Base-by-base conservation (phyloP, 805 yeast species). In the Ogataea nonfermentans region DNA sequence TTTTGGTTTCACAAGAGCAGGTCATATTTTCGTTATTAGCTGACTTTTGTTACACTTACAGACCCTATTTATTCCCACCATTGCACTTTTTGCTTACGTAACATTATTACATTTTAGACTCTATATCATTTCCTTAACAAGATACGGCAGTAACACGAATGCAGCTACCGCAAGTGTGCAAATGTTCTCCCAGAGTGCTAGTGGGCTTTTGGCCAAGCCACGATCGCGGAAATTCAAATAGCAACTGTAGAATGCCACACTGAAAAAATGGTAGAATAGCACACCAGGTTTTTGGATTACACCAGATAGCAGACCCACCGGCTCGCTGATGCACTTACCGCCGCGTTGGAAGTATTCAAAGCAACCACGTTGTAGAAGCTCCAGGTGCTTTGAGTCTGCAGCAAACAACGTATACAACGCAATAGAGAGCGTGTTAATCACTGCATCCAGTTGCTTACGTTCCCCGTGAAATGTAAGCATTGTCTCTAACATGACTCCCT, bases 381-480 rank as follows among this genome's bases (percentile, higher is more conserved):
- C 65, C 49, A 93, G 71, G 43, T 84, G 71, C 20, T 66, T 65
- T 40, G 71, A 73, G 49, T 87, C 86, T 12, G 97, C 99, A 4
- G 96, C 95, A 64, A 93, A 93, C 41, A 93, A 69, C 2, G 91
- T 71, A 68, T 85, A 93, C 38, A 93, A 72, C 0, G 99, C 97
- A 51, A 91, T 80, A 4, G 97, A 86, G 35, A 93, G 71, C 4
- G 93, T 87, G 62, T 93, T 93, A 46, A 93, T 76, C 26, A 91
- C 97, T 0, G 90, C 74, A 53, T 84, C 95, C 42, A 85, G 71
- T 43, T 68, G 66, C 65, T 90, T 93, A 52, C 98, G 76, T 56
- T 81, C 79, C 50, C 71, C 68, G 60, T 88, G 93, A 74, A 89
- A 90, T 44, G 74, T 74, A 28, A 68, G 56, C 59, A 88, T 63